Percentiles rank a stretch among this genome's conserved stretches.
Conservation (phyloP, 2,329 filamentous ascomycete species). For the Xylariales sp. region DNA sequence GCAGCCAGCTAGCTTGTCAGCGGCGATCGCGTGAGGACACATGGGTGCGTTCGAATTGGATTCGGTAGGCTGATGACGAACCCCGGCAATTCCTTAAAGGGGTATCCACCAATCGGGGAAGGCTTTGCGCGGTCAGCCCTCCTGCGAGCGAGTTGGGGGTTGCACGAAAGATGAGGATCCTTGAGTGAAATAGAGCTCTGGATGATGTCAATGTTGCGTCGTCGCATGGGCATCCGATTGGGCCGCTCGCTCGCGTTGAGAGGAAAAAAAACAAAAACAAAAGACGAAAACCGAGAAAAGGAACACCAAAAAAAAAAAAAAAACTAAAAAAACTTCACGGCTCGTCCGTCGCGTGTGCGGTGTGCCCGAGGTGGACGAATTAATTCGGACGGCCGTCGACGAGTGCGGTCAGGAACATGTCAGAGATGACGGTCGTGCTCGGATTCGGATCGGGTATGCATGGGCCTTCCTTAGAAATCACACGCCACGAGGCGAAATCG, state of each 20-base stretch:
- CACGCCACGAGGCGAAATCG: neutral
- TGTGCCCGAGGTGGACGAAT: no score
- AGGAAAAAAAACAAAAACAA: no score
- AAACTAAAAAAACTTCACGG: no score
- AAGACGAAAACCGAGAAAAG: no score
- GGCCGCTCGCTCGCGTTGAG: neutral
- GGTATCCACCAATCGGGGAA: slow-evolving; percentile 24
- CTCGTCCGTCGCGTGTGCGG: no score
- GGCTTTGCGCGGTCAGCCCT: slow-evolving; percentile 29
- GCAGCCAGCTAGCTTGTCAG: neutral
- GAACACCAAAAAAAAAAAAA: no score
- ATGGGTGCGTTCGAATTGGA: neutral
- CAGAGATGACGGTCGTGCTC: neutral
- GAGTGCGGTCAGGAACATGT: neutral
- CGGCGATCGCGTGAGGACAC: neutral
- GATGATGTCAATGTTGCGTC: slow-evolving; percentile 18
- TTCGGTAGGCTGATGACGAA: slow-evolving; percentile 14
- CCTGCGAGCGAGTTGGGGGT: neutral
- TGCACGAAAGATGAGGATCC: neutral
- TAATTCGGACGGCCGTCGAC: neutral
- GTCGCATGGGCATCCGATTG: slow-evolving; percentile 17
- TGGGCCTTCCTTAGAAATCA: neutral
- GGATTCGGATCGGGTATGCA: neutral
- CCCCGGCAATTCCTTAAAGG: slow-evolving; percentile 18
- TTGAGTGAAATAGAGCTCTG: neutral